Base-by-base conservation (phyloP, 768 basidiomycete genomes). In the Chalciporus sphaerocephalus region DNA sequence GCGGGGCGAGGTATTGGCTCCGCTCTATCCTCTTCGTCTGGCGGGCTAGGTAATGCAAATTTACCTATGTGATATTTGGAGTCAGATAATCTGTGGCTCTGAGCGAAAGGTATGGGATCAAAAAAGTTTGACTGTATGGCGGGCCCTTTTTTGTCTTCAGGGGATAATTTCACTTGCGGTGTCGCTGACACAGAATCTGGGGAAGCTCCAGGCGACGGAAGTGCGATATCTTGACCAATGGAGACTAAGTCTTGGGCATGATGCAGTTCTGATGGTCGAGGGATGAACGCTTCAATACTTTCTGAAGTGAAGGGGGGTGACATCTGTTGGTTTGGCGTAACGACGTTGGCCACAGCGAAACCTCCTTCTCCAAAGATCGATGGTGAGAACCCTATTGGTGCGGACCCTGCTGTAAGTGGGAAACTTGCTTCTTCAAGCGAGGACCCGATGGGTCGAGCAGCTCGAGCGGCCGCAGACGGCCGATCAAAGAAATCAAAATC, bases 401-500 rank as follows among this genome's bases (percentile, higher is more conserved):
- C 50, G 25, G 71, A 60, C 11, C 61, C 61, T 6, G 62, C 48
- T 5, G 64, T 51, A 13, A 70, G 64, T 20, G 67, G 65, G 34
- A 70, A 56, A 10, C 57, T 52, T n/a, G 54, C 15, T 12, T 50
- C 52, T 40, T 45, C 54, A 15, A 59, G 48, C 12, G 60, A 38
- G 42, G 48, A 41, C 28, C 32, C 33, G 1, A 58, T 47, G 21
- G 57, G 47, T 11, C 54, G 53, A 32, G 61, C 20, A 28, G 56
- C 27, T 24, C 63, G 58, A 7, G 58, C 42, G 35, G 55, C 46
- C 22, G 53, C 48, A 1, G 75, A 69, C 0, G 80, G 81, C 20
- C 72, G 73, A 58, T 92, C 88, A 59, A 92, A 93, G 65, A 89
- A 92, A 60, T 79, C 85, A 62, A 92, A 93, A 62, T 93, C 90